Percentiles rank a stretch among this genome's conserved stretches.
These are phyloP conservation scores for Neurospora sp. DNA, from an alignment of 2,329 filamentous ascomycete species.

Conservation along the genomic window DNA sequence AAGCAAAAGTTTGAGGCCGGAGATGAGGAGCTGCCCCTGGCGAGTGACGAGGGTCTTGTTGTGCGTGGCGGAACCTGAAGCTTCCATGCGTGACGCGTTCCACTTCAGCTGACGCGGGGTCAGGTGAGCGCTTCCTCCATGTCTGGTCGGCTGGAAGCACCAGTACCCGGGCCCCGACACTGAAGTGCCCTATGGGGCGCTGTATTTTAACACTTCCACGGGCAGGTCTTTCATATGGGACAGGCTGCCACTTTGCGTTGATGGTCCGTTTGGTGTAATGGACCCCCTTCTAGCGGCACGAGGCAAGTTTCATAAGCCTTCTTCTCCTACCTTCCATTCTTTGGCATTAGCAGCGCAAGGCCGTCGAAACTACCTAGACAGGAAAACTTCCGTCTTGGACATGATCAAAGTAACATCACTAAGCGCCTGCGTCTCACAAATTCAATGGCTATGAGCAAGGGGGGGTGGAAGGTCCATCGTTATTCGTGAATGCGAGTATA, in stretches of 20 bases:
- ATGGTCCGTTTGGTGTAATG: too few species aligned
- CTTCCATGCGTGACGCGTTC: background rate
- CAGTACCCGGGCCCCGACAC: too few species aligned
- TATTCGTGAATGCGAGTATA: background rate
- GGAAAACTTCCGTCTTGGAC: background rate
- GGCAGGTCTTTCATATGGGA: too few species aligned
- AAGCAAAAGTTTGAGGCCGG: background rate
- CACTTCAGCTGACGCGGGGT: background rate
- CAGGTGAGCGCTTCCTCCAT: background rate
- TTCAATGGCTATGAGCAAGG: background rate
- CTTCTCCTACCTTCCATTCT: background rate
- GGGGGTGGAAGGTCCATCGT: background rate
- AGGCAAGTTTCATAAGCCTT: too few species aligned
- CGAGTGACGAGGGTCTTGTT: background rate
- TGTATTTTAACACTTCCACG: background rate
- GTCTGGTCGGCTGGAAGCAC: too few species aligned
- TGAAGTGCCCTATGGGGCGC: background rate
- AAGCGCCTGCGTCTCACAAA: background rate
- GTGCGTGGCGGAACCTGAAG: background rate
- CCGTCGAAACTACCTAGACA: background rate
- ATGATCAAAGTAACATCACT: background rate
- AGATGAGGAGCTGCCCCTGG: background rate
- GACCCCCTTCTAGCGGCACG: too few species aligned
- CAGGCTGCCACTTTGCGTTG: too few species aligned
- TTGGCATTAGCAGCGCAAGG: background rate